These are phyloP conservation scores for Trifolium repens DNA, from an alignment of 306 rosid species.

Conservation along the genomic window DNA sequence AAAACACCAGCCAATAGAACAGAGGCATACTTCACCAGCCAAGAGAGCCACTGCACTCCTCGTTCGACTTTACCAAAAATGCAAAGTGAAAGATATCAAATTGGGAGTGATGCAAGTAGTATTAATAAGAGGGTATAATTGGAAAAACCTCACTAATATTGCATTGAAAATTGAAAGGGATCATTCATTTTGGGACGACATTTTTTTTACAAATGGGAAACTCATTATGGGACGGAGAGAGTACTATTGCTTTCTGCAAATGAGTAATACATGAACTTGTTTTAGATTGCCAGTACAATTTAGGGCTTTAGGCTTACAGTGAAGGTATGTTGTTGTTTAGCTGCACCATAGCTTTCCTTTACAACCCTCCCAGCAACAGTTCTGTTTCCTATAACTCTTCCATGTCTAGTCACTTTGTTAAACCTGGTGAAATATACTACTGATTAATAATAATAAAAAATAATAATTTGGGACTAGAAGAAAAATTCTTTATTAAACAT, in stretches of 20 bases:
- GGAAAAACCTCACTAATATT: no score
- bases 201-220: no score
- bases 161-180: no score
- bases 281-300: constrained; percentile 8
- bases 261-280: constrained; percentile 2
- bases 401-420: constrained; percentile 64
- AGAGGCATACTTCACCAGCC: constrained; percentile 10
- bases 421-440: constrained; percentile 55
- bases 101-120: no score
- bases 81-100: no score
- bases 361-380: constrained; percentile 77
- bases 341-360: constrained; percentile 84
- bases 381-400: constrained; percentile 64
- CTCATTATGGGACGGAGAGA: no score
- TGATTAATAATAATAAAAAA: background rate
- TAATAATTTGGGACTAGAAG: background rate
- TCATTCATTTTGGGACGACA: no score
- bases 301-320: constrained; percentile 55
- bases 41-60: constrained; percentile 31
- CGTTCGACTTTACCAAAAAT: no score
- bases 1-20: background rate
- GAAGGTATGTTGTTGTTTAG: constrained; percentile 83
- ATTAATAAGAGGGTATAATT: no score
- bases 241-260: constrained; percentile 25
- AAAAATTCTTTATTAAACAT: constrained; percentile 32